Evolutionary conservation across 164 flowering plant species (phyloP).

Genomic region (Sextonia rubra): DNA sequence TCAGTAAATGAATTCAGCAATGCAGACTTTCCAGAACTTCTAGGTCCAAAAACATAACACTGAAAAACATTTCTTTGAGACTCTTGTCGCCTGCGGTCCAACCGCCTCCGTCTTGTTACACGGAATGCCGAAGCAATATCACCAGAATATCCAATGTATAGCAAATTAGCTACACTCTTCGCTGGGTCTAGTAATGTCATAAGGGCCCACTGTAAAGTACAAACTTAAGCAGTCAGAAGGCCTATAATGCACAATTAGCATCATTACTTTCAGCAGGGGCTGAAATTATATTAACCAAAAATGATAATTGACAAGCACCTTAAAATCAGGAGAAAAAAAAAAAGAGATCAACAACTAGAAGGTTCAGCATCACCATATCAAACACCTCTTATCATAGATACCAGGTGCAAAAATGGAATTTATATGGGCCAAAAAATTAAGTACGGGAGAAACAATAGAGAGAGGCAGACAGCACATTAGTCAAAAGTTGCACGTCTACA

Average conservation of each 20-base stretch:
- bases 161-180: constrained; percentile 58
- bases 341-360: too few relatives aligned
- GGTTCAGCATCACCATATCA: too few relatives aligned
- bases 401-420: not conserved
- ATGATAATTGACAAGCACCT: not conserved
- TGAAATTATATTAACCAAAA: not conserved
- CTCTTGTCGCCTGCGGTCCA: constrained; percentile 80
- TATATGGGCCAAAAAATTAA: too few relatives aligned
- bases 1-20: constrained; percentile 74
- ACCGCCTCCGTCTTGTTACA: constrained; percentile 62
- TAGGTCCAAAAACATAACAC: constrained; percentile 95
- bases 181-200: constrained; percentile 86
- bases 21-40: constrained; percentile 78
- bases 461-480: too few relatives aligned
- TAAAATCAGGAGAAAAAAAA: not conserved
- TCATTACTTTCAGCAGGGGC: too few relatives aligned
- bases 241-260: not conserved
- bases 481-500: too few relatives aligned
- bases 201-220: constrained; percentile 99
- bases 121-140: constrained; percentile 71
- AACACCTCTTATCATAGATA: not conserved
- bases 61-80: constrained; percentile 85
- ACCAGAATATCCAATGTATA: constrained; percentile 75
- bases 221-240: constrained; percentile 5
- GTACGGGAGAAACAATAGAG: too few relatives aligned